phyloP scores from a whole-genome alignment of 306 rosid genomes.

The Rosa persica region DNA sequence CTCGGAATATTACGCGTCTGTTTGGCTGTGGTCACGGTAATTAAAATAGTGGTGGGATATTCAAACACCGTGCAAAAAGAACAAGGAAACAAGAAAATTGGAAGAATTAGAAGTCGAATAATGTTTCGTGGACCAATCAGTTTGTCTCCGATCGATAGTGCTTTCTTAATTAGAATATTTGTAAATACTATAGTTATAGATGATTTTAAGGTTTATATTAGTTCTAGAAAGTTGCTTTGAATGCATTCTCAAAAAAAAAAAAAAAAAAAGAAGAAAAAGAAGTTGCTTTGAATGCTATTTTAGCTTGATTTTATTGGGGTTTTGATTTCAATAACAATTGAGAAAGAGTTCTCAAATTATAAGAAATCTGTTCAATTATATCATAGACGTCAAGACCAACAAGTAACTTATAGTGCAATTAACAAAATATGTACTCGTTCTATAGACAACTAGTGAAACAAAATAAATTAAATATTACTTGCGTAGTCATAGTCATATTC shows the following conservation, averaged over 20 bases:
- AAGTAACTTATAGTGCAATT: neutral
- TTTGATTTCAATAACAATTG: too few species aligned
- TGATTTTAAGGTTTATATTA: neutral
- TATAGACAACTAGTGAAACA: neutral
- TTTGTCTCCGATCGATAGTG: too few species aligned
- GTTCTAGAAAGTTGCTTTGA: too few species aligned
- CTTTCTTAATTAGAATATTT: too few species aligned
- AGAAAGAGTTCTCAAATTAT: too few species aligned
- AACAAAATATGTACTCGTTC: neutral
- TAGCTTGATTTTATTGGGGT: neutral
- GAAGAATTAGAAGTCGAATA: neutral
- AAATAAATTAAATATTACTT: neutral
- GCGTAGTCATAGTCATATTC: too few species aligned
- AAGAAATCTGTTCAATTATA: too few species aligned
- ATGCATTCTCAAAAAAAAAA: too few species aligned
- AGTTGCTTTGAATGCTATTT: neutral
- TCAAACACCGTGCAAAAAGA: neutral
- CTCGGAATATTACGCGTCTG: neutral
- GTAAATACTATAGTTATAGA: neutral
- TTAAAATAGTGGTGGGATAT: neutral
- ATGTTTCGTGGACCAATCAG: neutral
- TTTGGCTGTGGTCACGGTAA: neutral
- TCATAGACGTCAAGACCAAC: neutral
- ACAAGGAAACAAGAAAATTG: neutral
- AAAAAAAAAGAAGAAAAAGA: too few species aligned